phyloP scores from a whole-genome alignment of 176 grass and related monocot genomes.

The Ampelocalamus luodianensis region DNA sequence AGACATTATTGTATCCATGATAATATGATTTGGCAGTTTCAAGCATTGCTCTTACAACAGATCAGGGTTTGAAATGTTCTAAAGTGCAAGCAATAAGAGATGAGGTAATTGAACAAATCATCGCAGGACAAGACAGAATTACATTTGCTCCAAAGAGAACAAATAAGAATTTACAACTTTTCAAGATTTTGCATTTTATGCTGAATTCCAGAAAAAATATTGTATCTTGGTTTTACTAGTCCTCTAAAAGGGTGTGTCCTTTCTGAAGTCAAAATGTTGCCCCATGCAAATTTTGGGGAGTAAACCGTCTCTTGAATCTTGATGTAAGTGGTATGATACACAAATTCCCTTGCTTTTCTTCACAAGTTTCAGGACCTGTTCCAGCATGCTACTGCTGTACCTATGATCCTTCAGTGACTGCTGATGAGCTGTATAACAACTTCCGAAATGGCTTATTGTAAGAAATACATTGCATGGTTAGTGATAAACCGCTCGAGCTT shows the following conservation, averaged over 20 bases:
- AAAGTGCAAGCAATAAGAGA: not conserved
- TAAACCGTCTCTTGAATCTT: not conserved
- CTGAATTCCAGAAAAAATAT: not conserved
- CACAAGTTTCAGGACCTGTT: slow-evolving; percentile 14
- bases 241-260: slow-evolving; percentile 14
- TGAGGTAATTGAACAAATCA: not conserved
- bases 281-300: not conserved
- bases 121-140: not conserved
- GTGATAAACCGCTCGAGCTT: not conserved
- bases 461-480: slow-evolving; percentile 30
- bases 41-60: not conserved
- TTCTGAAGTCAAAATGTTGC: not conserved
- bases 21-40: not conserved
- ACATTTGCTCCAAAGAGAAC: slow-evolving; percentile 22
- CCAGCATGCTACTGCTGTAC: not conserved
- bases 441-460: slow-evolving; percentile 23
- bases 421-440: not conserved
- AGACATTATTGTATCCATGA: not conserved
- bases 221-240: slow-evolving; percentile 11
- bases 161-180: not conserved
- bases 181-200: not conserved
- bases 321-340: not conserved
- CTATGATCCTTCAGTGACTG: slow-evolving; percentile 25
- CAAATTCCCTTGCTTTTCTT: not conserved
- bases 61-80: not conserved